phyloP scores from a whole-genome alignment of 148 eudicot genomes.

The Rhododendron ovatum region DNA sequence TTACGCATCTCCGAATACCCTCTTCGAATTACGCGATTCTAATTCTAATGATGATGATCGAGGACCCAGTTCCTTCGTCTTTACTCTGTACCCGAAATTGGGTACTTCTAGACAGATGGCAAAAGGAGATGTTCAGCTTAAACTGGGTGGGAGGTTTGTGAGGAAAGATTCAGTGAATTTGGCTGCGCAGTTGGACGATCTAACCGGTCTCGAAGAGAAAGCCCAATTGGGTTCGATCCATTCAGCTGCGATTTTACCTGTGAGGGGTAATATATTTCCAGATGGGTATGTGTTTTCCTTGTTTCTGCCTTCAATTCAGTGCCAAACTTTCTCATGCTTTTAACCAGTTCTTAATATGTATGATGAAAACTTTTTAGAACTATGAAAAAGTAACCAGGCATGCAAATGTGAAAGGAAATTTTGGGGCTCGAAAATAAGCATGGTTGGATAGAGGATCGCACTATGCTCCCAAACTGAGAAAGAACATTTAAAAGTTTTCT shows the following conservation, averaged over 20 bases:
- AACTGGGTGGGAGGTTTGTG: constrained; percentile 47
- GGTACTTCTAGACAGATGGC: neutral
- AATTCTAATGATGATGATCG: constrained; percentile 17
- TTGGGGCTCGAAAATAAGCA: neutral
- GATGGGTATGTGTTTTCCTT: constrained; percentile 39
- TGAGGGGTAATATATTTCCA: constrained; percentile 38
- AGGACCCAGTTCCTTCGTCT: constrained; percentile 20
- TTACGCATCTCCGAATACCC: constrained; percentile 9
- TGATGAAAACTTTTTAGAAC: neutral
- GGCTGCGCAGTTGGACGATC: constrained; percentile 11
- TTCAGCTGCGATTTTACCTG: constrained; percentile 28
- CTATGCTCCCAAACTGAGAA: neutral
- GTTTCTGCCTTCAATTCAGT: neutral
- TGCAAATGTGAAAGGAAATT: neutral
- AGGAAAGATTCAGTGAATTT: neutral
- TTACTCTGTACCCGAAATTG: constrained; percentile 36
- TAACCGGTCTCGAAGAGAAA: constrained; percentile 5
- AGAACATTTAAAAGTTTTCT: neutral
- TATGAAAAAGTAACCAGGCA: neutral
- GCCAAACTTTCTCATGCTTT: neutral
- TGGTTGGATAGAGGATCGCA: neutral
- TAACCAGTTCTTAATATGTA: neutral
- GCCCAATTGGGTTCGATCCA: constrained; percentile 8
- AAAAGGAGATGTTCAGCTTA: constrained; percentile 27
- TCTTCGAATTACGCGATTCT: constrained; percentile 18